Percentiles rank a stretch among this genome's conserved stretches.
phyloP scores from a whole-genome alignment of 345 rosid genomes.

The Gossypium sturtianum region DNA sequence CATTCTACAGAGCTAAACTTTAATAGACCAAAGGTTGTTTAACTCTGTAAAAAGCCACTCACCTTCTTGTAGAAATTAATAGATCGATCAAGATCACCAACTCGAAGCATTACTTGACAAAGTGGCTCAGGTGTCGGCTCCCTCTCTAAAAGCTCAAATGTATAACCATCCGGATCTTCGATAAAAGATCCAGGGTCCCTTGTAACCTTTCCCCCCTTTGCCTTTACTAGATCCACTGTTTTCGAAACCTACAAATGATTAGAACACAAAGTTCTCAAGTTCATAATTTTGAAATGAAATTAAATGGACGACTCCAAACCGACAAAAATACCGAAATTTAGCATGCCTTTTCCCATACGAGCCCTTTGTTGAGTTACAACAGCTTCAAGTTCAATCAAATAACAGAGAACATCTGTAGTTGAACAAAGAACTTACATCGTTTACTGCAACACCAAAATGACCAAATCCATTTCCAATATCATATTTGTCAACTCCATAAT shows the following conservation, averaged over 20 bases:
- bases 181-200: constrained; percentile 92
- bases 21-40: not conserved
- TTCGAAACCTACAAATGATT: constrained; percentile 53
- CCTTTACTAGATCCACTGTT: constrained; percentile 78
- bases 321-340: too few relatives aligned
- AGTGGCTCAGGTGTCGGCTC: constrained; percentile 91
- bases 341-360: not conserved
- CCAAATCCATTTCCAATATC: constrained; percentile 88
- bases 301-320: not conserved
- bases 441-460: constrained; percentile 89
- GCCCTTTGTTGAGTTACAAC: not conserved
- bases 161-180: constrained; percentile 97
- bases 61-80: constrained; percentile 88
- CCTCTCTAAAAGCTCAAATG: constrained; percentile 88
- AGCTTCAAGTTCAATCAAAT: not conserved
- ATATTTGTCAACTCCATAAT: constrained; percentile 91
- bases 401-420: not conserved
- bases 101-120: constrained; percentile 98
- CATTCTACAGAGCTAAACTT: not conserved
- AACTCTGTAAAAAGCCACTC: constrained; percentile 9
- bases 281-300: not conserved
- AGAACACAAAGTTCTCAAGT: not conserved
- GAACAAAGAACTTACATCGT: constrained; percentile 58
- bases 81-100: constrained; percentile 86
- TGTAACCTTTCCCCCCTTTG: constrained; percentile 88